A percentile compares a stretch with the other conserved stretches of the same genome.
These are phyloP conservation scores for Cunninghamia lanceolata DNA, from an alignment of 75 land plant species.

Conservation along the genomic window DNA sequence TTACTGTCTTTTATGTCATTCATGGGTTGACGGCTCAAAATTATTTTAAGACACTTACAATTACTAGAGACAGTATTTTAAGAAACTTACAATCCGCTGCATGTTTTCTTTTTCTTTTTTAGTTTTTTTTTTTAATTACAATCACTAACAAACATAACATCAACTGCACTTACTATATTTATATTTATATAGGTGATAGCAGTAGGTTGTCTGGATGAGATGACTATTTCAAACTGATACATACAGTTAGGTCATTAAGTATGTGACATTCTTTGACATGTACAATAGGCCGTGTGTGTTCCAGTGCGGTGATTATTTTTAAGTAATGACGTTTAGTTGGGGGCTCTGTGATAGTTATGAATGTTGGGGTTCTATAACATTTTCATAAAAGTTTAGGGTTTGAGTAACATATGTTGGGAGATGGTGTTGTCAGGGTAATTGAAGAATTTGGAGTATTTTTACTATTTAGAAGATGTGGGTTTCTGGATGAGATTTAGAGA, in stretches of 20 bases:
- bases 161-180: too few species aligned
- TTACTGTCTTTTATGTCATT: too few species aligned
- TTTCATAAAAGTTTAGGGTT: not conserved
- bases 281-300: not conserved
- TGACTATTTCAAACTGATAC: not conserved
- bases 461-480: not conserved
- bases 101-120: too few species aligned
- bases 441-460: not conserved
- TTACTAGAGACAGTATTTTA: too few species aligned
- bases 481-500: not conserved
- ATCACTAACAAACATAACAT: too few species aligned
- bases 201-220: not conserved
- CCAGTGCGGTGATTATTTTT: too few species aligned
- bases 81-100: too few species aligned
- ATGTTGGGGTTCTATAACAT: too few species aligned
- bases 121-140: too few species aligned
- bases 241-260: not conserved
- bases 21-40: too few species aligned
- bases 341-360: not conserved
- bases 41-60: too few species aligned
- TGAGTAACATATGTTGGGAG: not conserved
- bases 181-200: not conserved
- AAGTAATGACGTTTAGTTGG: not conserved
- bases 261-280: too few species aligned
- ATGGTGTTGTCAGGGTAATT: not conserved